Base-by-base conservation (phyloP, 2,329 filamentous ascomycete genomes). In the Aspergillus ochraceoroseus region DNA sequence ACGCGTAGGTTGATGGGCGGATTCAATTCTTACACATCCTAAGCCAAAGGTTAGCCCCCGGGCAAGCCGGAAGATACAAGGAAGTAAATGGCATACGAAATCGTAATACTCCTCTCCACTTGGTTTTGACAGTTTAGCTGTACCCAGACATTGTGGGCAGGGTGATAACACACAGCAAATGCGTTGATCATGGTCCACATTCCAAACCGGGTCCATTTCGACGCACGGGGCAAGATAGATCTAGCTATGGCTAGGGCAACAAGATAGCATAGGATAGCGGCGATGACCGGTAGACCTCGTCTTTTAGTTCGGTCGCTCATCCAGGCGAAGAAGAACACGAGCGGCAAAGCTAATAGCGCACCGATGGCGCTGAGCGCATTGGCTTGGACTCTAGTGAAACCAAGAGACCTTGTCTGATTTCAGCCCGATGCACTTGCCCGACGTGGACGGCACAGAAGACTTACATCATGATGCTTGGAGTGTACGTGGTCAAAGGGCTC, bases 131-230 rank as follows among this genome's bases (percentile, higher is more conserved):
- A 75, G 47, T 76, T 77, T 5, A 75, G 56, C 50, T 75, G 71
- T 12, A 73, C 58, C 73, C 72, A 76, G 0, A 70, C 65, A 53
- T 76, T 76, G 39, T 75, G 71, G 0, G 73, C 63, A 0, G 73
- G 73, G 52, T 76, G 73, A 46, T 76, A 76, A 0, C 73, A 70
- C 6, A 76, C 73, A 0, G 73, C 71, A 25, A 76, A 67, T 1
- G 59, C 59, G 52, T 76, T 76, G 2, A 75, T 64, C 0, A 62
- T 61, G 2, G 73, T 76, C 73, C 73, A 76, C 4, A 77, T 55
- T 0, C 65, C 71, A 60, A 70, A 74, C 7, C 66, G 64, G 5
- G 64, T 65, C 73, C 74, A 76, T 45, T 64, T 68, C 0, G 68
- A 66, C 0, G 70, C 67, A 32, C 65, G 59, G 0, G 68, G 63